These are phyloP conservation scores for Malassezia pachydermatis DNA, from an alignment of 1,284 basidiomycete genomes.

Conservation along the genomic window DNA sequence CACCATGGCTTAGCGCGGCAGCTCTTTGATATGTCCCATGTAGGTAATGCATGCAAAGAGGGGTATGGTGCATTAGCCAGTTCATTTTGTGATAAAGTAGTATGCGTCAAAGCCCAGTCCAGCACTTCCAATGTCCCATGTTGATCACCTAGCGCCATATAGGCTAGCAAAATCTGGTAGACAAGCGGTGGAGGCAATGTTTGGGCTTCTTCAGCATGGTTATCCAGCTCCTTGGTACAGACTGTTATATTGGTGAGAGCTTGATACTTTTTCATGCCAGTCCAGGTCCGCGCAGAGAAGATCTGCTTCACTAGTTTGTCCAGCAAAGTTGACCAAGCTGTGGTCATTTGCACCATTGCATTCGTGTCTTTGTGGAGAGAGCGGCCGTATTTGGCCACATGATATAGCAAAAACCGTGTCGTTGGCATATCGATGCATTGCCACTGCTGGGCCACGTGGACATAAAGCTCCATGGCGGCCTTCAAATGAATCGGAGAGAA, in stretches of 20 bases:
- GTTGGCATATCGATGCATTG: slow-evolving; percentile 3
- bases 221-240: too few species aligned
- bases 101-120: slow-evolving; percentile 3
- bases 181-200: not conserved
- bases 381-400: too few species aligned
- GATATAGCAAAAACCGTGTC: slow-evolving; percentile 13
- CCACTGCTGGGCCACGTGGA: not conserved
- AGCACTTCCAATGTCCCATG: slow-evolving; percentile 4
- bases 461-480: not conserved
- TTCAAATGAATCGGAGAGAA: not conserved
- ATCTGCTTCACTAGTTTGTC: slow-evolving; percentile 1
- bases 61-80: slow-evolving; percentile 1
- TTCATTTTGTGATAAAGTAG: not conserved
- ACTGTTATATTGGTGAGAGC: too few species aligned
- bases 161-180: slow-evolving; percentile 5
- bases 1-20: slow-evolving; percentile 11
- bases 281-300: not conserved
- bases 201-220: not conserved
- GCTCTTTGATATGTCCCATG: not conserved
- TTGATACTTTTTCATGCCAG: not conserved
- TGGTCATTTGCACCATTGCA: not conserved
- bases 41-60: not conserved
- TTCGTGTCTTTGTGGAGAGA: too few species aligned
- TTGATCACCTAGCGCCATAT: slow-evolving; percentile 2
- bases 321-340: not conserved